These are phyloP conservation scores for Xylaria bambusicola DNA, from an alignment of 495 filamentous ascomycete species.

Conservation along the genomic window DNA sequence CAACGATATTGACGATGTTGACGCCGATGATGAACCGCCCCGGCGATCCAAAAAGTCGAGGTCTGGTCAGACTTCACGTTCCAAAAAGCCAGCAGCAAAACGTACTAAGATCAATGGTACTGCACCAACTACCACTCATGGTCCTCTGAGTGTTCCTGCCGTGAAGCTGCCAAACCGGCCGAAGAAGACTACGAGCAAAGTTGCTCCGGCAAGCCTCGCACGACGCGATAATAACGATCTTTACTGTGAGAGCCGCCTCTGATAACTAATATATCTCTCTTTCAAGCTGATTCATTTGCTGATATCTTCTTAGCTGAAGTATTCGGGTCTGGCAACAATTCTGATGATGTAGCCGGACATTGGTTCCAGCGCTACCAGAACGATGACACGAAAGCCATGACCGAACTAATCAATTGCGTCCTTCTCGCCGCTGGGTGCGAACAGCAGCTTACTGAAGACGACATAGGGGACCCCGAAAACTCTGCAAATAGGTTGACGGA, in stretches of 20 bases:
- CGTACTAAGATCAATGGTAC: conserved; percentile 73
- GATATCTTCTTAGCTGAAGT: conserved; percentile 64
- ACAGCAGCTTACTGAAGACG: conserved; percentile 68
- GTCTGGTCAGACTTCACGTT: conserved; percentile 31
- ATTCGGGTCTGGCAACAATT: conserved; percentile 68
- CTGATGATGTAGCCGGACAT: conserved; percentile 74
- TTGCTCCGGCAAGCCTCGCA: conserved; percentile 51
- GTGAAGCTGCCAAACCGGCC: conserved; percentile 61
- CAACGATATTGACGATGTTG: conserved; percentile 38
- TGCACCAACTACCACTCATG: conserved; percentile 43
- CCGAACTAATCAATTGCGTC: conserved; percentile 86
- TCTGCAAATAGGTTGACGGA: conserved; percentile 67
- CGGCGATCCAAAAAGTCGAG: conserved; percentile 35
- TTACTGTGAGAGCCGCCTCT: conserved; percentile 61
- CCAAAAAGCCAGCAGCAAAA: conserved; percentile 67
- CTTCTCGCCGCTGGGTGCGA: conserved; percentile 80
- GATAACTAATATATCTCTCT: neutral
- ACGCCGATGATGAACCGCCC: conserved; percentile 39
- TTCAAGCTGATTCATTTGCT: conserved; percentile 16
- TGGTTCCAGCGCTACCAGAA: conserved; percentile 77
- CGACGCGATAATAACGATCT: conserved; percentile 65
- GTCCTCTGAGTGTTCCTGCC: conserved; percentile 34
- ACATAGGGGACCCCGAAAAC: conserved; percentile 85
- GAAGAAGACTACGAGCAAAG: conserved; percentile 54
- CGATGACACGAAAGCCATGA: conserved; percentile 66